A percentile compares a stretch with the other conserved stretches of the same genome.
These are phyloP conservation scores for Aspergillus sp. DNA, from an alignment of 2,329 filamentous ascomycete species.

Conservation along the genomic window DNA sequence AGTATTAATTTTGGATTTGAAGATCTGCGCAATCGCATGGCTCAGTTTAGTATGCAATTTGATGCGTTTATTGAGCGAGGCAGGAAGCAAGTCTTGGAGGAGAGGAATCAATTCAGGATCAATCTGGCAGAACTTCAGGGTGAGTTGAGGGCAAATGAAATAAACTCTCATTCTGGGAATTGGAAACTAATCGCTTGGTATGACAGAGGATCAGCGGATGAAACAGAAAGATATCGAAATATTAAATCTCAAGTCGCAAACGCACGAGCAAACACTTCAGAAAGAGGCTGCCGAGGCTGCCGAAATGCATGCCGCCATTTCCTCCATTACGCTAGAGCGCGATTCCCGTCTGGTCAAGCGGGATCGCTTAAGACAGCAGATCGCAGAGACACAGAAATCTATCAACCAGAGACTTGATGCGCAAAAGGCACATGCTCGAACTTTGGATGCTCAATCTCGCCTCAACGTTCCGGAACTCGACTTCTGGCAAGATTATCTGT, in stretches of 20 bases:
- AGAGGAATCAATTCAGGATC: conserved; percentile 88
- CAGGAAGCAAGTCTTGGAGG: conserved; percentile 80
- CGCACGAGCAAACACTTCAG: conserved; percentile 50
- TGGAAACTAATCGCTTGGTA: neutral
- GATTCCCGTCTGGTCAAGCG: conserved; percentile 50
- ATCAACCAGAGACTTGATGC: conserved; percentile 41
- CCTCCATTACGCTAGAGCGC: conserved; percentile 49
- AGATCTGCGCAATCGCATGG: conserved; percentile 90
- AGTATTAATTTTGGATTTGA: conserved; percentile 95
- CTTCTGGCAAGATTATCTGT: conserved; percentile 91
- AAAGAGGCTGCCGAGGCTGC: conserved; percentile 56
- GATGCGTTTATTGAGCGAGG: conserved; percentile 92
- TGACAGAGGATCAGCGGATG: conserved; percentile 80
- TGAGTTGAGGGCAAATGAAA: conserved; percentile 32
- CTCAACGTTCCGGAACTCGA: conserved; percentile 90
- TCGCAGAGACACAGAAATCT: conserved; percentile 43
- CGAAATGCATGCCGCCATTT: conserved; percentile 56
- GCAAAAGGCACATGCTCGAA: conserved; percentile 51
- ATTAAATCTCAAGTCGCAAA: conserved; percentile 48
- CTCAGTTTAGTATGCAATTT: conserved; percentile 81
- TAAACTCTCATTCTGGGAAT: neutral
- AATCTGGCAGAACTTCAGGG: conserved; percentile 85
- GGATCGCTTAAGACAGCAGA: conserved; percentile 51
- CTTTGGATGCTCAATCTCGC: conserved; percentile 73
- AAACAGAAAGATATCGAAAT: conserved; percentile 84